Evolutionary conservation across 306 rosid species (phyloP).

Genomic region (Inga laurina): DNA sequence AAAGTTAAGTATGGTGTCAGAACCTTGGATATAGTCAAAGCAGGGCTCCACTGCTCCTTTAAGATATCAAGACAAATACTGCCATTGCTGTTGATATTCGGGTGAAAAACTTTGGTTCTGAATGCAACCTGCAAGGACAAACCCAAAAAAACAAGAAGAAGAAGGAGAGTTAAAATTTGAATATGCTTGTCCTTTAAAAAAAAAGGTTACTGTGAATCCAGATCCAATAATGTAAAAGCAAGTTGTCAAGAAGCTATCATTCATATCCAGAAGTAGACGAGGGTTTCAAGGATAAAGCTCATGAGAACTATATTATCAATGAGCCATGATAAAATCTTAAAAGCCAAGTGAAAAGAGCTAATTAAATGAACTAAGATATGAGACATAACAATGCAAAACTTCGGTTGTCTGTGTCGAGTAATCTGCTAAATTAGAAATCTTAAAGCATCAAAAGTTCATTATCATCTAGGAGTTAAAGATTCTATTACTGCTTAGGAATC

Average conservation of each 20-base stretch:
- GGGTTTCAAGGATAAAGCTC: background rate
- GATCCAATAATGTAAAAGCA: background rate
- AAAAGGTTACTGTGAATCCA: background rate
- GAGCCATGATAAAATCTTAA: background rate
- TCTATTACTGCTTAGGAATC: background rate
- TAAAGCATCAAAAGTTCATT: background rate
- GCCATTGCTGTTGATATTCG: slow-evolving; percentile 90
- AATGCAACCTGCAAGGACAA: slow-evolving; percentile 66
- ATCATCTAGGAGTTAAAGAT: background rate
- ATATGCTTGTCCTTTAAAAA: background rate
- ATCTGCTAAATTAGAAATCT: background rate
- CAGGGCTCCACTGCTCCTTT: slow-evolving; percentile 90
- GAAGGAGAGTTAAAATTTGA: slow-evolving; percentile 15
- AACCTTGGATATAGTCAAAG: slow-evolving; percentile 83
- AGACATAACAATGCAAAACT: background rate
- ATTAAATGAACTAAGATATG: slow-evolving; percentile 5
- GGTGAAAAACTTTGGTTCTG: slow-evolving; percentile 87
- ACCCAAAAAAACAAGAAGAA: background rate
- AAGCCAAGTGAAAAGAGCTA: background rate
- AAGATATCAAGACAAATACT: slow-evolving; percentile 88
- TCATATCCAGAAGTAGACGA: background rate
- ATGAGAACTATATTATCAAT: background rate
- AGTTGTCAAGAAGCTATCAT: slow-evolving; percentile 4
- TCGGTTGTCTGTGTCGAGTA: background rate
- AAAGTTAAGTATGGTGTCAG: slow-evolving; percentile 29